Conservation (phyloP, 441 rosid genomes). For the Sinapis alba region DNA sequence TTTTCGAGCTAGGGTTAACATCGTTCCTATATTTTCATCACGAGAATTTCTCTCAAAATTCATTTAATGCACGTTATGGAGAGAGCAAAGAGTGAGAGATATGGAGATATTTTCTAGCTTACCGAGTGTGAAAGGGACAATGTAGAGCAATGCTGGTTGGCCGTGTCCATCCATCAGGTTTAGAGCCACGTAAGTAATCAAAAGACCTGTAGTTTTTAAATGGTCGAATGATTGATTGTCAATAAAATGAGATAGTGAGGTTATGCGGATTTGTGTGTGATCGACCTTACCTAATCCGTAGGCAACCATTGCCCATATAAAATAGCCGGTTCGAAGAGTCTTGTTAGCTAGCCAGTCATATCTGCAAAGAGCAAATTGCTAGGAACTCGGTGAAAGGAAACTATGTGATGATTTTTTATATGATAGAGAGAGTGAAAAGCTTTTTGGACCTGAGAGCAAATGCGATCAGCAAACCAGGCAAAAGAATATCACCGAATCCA, state of each 20-base stretch:
- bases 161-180: conserved; percentile 50
- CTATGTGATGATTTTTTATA: background rate
- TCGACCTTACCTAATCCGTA: conserved; percentile 86
- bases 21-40: conserved; percentile 52
- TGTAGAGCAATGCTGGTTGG: conserved; percentile 48
- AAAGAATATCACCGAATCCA: conserved; percentile 64
- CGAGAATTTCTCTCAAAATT: background rate
- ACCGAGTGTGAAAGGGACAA: conserved; percentile 50
- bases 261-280: background rate
- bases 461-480: conserved; percentile 58
- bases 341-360: conserved; percentile 92
- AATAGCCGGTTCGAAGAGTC: conserved; percentile 87
- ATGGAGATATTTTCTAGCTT: background rate
- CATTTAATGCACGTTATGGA: background rate
- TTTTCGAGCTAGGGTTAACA: conserved; percentile 54
- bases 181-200: conserved; percentile 45
- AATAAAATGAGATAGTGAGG: background rate
- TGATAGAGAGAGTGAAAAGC: conserved; percentile 8
- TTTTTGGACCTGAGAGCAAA: conserved; percentile 53
- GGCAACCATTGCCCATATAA: conserved; percentile 94
- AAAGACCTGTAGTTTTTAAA: conserved; percentile 39
- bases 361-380: conserved; percentile 48
- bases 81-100: background rate
- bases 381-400: conserved; percentile 3
- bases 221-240: conserved; percentile 4